Percentiles rank a stretch among this genome's conserved stretches.
Conservation (phyloP, 2,329 filamentous ascomycete species). For the Fusarium drepaniforme region DNA sequence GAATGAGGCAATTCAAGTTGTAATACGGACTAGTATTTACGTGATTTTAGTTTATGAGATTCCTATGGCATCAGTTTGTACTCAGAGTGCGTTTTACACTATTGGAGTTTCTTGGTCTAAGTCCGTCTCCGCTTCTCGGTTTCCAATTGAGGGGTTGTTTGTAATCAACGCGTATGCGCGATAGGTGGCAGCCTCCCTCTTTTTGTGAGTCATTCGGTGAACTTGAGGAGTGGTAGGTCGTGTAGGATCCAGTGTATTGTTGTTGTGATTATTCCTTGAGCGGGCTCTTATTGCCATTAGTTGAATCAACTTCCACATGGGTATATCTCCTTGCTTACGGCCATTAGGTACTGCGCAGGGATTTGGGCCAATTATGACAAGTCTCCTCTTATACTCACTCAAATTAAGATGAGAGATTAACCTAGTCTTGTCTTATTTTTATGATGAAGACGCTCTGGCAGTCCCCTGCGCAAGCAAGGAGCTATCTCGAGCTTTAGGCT, state of each 20-base stretch:
- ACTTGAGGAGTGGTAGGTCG: too few species aligned
- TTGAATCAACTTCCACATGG: background rate
- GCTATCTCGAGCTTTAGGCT: background rate
- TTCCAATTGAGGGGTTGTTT: background rate
- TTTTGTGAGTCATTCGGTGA: slow-evolving; percentile 1
- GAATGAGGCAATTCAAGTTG: background rate
- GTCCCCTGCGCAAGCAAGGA: too few species aligned
- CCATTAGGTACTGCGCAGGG: too few species aligned
- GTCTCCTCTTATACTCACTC: too few species aligned
- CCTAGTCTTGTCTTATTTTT: too few species aligned
- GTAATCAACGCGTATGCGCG: background rate
- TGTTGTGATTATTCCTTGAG: background rate
- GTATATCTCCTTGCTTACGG: too few species aligned
- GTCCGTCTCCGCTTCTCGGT: background rate
- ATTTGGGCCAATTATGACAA: too few species aligned
- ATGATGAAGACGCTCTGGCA: too few species aligned
- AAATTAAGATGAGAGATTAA: too few species aligned
- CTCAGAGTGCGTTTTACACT: background rate
- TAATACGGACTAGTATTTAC: background rate
- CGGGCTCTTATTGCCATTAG: background rate
- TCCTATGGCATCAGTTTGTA: background rate
- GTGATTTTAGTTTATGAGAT: background rate
- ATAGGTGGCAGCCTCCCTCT: background rate
- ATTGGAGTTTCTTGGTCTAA: background rate
- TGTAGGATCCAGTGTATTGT: background rate